Evolutionary conservation across 2,329 filamentous ascomycete genomes (phyloP).

Genomic region (Elsinoe arachidis): DNA sequence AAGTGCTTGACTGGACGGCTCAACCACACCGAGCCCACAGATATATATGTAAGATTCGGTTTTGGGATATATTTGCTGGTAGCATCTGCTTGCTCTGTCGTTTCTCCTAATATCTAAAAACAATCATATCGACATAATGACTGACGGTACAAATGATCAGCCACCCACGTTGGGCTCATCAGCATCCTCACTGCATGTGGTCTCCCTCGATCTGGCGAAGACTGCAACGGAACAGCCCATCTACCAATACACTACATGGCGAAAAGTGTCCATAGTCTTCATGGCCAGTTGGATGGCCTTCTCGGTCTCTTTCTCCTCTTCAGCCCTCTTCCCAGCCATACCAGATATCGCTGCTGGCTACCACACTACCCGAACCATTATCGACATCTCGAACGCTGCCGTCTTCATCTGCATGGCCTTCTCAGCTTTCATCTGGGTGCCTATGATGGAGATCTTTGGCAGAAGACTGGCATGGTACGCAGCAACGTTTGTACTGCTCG

Average conservation of each 20-base stretch:
- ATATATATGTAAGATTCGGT: too few species aligned
- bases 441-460: slow-evolving; percentile 43
- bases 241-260: neutral
- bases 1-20: too few species aligned
- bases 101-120: too few species aligned
- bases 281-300: slow-evolving; percentile 65
- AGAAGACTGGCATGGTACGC: slow-evolving; percentile 41
- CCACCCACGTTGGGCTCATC: too few species aligned
- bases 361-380: slow-evolving; percentile 53
- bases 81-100: too few species aligned
- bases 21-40: too few species aligned
- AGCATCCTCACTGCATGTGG: neutral
- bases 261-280: slow-evolving; percentile 55
- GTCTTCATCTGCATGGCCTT: slow-evolving; percentile 64
- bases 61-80: too few species aligned
- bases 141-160: too few species aligned
- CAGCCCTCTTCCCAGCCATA: slow-evolving; percentile 60
- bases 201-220: neutral
- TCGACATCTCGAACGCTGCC: slow-evolving; percentile 63
- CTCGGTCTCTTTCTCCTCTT: slow-evolving; percentile 63
- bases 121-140: too few species aligned
- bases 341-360: slow-evolving; percentile 61
- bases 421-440: slow-evolving; percentile 60
- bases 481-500: slow-evolving; percentile 53
- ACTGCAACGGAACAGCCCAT: neutral